Percentiles rank a stretch among this genome's conserved stretches.
Conservation (phyloP, 2,329 filamentous ascomycete genomes). For the Teratosphaeria viscida region DNA sequence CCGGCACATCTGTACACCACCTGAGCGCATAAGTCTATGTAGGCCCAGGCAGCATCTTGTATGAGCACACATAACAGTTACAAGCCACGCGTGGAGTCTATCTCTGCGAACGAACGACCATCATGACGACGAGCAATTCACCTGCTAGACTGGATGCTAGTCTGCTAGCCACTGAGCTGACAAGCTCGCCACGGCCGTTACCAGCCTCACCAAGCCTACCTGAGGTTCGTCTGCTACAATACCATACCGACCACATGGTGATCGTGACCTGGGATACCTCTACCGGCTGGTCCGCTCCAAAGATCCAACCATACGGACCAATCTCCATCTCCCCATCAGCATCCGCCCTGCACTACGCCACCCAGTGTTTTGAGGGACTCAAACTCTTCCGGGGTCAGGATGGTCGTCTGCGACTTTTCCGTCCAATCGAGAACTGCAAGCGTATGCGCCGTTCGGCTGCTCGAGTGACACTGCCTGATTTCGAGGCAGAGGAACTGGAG, state of each 20-base stretch:
- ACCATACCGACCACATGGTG: not conserved
- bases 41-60: not conserved
- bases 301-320: not conserved
- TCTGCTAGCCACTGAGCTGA: not conserved
- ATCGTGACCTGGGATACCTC: not conserved
- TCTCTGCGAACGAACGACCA: not conserved
- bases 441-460: not conserved
- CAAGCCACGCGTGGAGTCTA: too few species aligned
- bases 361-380: not conserved
- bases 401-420: not conserved
- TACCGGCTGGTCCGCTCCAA: not conserved
- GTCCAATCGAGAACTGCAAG: not conserved
- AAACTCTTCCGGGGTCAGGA: not conserved
- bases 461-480: not conserved
- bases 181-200: not conserved
- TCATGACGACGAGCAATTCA: not conserved
- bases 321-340: not conserved
- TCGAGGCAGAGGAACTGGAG: not conserved
- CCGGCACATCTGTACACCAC: too few species aligned
- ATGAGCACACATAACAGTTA: not conserved
- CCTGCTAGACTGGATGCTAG: not conserved
- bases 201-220: not conserved
- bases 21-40: not conserved
- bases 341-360: not conserved
- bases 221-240: not conserved